A percentile compares a stretch with the other conserved stretches of the same genome.
These are phyloP conservation scores for Epichloe sibirici DNA, from an alignment of 2,329 filamentous ascomycete species.

Conservation along the genomic window DNA sequence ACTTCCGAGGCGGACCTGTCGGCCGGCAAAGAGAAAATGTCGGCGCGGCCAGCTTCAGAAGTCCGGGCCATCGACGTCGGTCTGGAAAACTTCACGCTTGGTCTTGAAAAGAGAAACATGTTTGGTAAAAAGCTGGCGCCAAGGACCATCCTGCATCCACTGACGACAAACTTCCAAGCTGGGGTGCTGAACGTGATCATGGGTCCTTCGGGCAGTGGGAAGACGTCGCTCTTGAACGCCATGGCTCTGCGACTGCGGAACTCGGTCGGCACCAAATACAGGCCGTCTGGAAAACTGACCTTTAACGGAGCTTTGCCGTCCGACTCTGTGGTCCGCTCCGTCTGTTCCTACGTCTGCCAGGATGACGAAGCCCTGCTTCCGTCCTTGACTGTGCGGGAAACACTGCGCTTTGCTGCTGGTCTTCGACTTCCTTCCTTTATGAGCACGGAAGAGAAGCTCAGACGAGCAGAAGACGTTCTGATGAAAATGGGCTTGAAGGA, in stretches of 20 bases:
- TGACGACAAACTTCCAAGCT: constrained; percentile 54
- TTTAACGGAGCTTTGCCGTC: constrained; percentile 62
- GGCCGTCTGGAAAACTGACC: constrained; percentile 46
- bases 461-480: constrained; percentile 57
- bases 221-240: constrained; percentile 61
- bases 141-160: constrained; percentile 52
- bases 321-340: constrained; percentile 54
- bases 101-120: constrained; percentile 47
- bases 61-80: constrained; percentile 52
- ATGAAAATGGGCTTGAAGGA: constrained; percentile 68
- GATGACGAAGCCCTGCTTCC: constrained; percentile 66
- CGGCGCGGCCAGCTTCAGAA: constrained; percentile 35
- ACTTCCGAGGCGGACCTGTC: constrained; percentile 48
- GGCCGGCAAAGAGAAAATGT: constrained; percentile 59
- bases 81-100: constrained; percentile 51
- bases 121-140: constrained; percentile 38
- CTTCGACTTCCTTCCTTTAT: constrained; percentile 60
- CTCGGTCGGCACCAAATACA: constrained; percentile 49
- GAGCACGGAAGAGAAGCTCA: constrained; percentile 53
- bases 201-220: constrained; percentile 68
- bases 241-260: constrained; percentile 58
- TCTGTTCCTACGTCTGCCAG: constrained; percentile 67
- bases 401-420: constrained; percentile 57
- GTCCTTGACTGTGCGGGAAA: constrained; percentile 65
- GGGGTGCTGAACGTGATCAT: constrained; percentile 65